Evolutionary conservation across 805 yeast genomes (phyloP), one percentile per base, ranked within the genome.

Genomic region (Saccharomyces jurei): DNA sequence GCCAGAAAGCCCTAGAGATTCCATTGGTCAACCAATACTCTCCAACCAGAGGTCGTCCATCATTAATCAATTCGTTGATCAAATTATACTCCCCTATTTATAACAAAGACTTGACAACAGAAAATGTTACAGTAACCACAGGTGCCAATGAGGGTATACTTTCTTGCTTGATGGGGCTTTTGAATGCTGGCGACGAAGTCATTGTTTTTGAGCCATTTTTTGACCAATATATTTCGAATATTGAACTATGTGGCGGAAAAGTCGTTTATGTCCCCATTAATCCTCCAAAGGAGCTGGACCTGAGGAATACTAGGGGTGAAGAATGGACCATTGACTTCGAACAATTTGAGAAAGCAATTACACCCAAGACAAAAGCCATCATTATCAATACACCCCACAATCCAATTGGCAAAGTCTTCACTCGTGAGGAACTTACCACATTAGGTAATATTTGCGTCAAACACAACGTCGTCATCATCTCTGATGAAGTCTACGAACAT

Each of bases 71-170:
- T 41, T 85, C 92, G 9, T 69, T 94, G 48, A 79, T 89, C 26
- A 77, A 79, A 30, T 80, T 87, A 27, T 94, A 92, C 73, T 75
- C 88, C 25, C 83, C 86, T 48, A 77, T 78, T 48, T 86, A 84
- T 60, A 76, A 78, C 27, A 76, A 81, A 21, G 87, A 89, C 65
- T 52, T 70, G 54, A 56, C 58, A 41, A 54, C 65, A 6, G 70
- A 62, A 48, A 69, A 70, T 52, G 77, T 94, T 46, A 81, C 85
- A 54, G 85, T 92, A 44, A 89, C 97, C 48, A 90, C 98, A 1
- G 99, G 99, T 54, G 99, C 99, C 48, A 94, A 94, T 65, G 98
- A 94, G 73, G 98, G 97, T 41, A 87, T 94, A 77, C 77, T 89
- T 52, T 73, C 96, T 1, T 82, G 86, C 3, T 84, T 91, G 67